phyloP scores from a whole-genome alignment of 352 stramenopile genomes.

The Blastocystis sp. region DNA sequence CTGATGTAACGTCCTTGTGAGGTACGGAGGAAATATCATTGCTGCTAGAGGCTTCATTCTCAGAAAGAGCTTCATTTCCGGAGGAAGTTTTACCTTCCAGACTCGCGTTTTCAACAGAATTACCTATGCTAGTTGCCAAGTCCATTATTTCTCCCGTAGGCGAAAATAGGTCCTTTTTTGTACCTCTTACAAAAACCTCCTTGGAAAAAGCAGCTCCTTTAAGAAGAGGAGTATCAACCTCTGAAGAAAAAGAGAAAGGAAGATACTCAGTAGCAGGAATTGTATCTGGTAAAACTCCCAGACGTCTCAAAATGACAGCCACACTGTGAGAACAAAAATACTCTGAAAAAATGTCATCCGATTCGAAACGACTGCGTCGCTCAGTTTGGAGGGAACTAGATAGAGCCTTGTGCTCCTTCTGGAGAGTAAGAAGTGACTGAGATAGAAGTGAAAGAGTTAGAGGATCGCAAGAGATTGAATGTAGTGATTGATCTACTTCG shows the following conservation, averaged over 20 bases:
- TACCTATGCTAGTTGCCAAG: too few relatives aligned
- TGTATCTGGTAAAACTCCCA: neutral
- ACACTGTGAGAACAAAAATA: slow-evolving; percentile 35
- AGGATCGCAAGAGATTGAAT: neutral
- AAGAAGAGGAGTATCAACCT: neutral
- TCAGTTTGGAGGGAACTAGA: neutral
- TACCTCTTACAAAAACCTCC: slow-evolving; percentile 41
- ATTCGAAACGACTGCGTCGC: neutral
- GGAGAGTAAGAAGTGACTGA: neutral
- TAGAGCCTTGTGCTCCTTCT: neutral
- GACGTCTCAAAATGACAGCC: neutral
- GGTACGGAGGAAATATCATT: neutral
- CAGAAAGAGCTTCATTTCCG: too few relatives aligned
- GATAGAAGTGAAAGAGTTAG: neutral
- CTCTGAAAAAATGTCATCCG: neutral
- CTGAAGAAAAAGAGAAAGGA: slow-evolving; percentile 6
- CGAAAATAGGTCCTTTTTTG: neutral
- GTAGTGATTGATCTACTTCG: slow-evolving; percentile 15
- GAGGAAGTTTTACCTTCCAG: too few relatives aligned
- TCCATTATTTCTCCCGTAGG: neutral
- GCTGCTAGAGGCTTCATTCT: too few relatives aligned
- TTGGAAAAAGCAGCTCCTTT: slow-evolving; percentile 1
- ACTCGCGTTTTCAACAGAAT: too few relatives aligned
- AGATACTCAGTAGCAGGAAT: slow-evolving; percentile 32
- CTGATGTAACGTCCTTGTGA: neutral